Base-by-base conservation (phyloP, 2,329 filamentous ascomycete species). In the Talaromyces sp. region DNA sequence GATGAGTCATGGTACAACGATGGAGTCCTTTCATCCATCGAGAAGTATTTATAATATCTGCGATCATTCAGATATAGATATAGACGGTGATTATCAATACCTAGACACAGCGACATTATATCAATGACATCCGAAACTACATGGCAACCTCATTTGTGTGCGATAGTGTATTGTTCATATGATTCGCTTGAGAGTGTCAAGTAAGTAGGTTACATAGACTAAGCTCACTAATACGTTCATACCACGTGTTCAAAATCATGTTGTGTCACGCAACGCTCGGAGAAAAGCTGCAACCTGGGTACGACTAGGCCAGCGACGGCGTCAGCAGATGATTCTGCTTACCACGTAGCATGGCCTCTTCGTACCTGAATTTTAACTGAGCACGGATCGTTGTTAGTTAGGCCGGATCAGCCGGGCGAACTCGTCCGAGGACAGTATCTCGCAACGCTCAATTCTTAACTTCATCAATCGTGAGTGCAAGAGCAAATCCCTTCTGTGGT, bases 221-320 rank as follows among this genome's bases (percentile, higher is more conserved):
- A 52, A 8, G 17, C 15, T 35, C 50, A 35, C 31, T n/a, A 7
- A 15, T 35, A 11, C 0, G 4, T 25, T 56, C 52, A 35, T 56
- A 37, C 52, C 52, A 56, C 52, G 33, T 56, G 52, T 37, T 13
- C 17, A 22, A 39, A 5, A 37, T 49, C 41, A 62, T 47, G 59
- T 61, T 61, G 60, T 62, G 60, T 62, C 60, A 62, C 4, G 45
- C 60, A 62, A 62, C n/a, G 33, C 4, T 61, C 60, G 60, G 60
- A 43, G 47, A 56, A 22, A 54, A 37, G 52, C 11, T 39, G 52
- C 6, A 56, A 37, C n/a, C 52, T 22, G 10, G 25, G 17, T 15
- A 17, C 52, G 52, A 56, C 19, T 39, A 39, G 17, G 8, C n/a
- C 10, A 56, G 39, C 52, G 17, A 56, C 9, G 3, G 10, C 19